Evolutionary conservation across 2,329 filamentous ascomycete species (phyloP), one percentile per base, ranked within the genome.

Genomic region (Cordyceps farinosa): DNA sequence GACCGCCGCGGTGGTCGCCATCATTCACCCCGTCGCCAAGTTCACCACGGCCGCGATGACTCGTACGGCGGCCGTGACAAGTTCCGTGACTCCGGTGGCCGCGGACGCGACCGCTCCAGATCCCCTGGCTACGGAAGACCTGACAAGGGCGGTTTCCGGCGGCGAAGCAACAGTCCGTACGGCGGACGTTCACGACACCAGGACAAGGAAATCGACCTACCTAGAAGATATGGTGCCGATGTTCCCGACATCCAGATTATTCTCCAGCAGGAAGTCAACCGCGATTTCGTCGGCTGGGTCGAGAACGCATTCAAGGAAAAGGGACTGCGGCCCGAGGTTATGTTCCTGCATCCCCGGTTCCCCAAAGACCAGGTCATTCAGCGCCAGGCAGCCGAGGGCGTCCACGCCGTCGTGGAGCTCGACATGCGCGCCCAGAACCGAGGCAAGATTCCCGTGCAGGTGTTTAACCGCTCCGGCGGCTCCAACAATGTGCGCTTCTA

Each of bases 241-340:
- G 87, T 97, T 29, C 93, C 94, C 2, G 92, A 98, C 69, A 90
- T 97, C 17, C 92, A 97, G 73, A 86, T 98, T 36, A 85, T 97
- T 34, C 84, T 96, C 5, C 81, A 94, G 51, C 88, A 94, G 67
- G 87, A 92, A 68, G 83, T 96, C 13, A 86, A 89, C 64, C 82
- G 89, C 65, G 88, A 91, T 63, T 97, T 96, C 70, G 87, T 97
- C 57, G 82, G 82, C 59, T 97, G 91, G 84, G 88, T 96, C 11
- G 90, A 97, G 72, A 83, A 84, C 40, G 84, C 87, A 0, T 96
- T 98, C 73, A 82, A 84, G 64, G 82, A 84, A 40, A 87, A 88
- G 61, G 87, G 87, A 2, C 79, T 98, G 44, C 88, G 85, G 65
- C 88, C 89, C 15, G 90, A 96, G 69, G 87, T 92, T 27, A 88